Evolutionary conservation across 371 early-diverging fungal species (phyloP).

Genomic region (Mortierella sp.): DNA sequence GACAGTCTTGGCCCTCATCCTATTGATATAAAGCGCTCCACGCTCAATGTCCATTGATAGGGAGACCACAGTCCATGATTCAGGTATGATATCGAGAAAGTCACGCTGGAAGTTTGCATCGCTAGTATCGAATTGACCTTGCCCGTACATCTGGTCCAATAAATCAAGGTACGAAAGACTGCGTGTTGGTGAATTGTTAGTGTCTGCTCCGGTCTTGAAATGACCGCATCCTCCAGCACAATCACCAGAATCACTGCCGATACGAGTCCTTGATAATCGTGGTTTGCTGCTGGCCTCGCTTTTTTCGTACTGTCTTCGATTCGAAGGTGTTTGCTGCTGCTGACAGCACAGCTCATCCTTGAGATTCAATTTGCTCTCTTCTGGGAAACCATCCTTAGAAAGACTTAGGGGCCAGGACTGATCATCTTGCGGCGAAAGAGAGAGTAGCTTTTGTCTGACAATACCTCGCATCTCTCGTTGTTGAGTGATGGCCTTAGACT

Average conservation of each 20-base stretch:
- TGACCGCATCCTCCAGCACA: no score
- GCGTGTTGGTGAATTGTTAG: no score
- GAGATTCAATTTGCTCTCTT: no score
- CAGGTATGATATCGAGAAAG: conserved; percentile 68
- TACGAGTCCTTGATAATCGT: no score
- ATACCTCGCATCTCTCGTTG: conserved; percentile 66
- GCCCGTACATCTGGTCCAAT: conserved; percentile 52
- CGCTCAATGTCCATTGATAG: conserved; percentile 73
- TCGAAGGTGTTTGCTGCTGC: no score
- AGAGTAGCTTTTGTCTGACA: conserved; percentile 54
- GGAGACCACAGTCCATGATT: conserved; percentile 76
- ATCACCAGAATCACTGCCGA: no score
- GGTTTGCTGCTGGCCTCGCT: no score
- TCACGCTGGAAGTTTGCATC: conserved; percentile 57
- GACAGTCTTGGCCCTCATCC: conserved; percentile 57
- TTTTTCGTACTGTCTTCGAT: no score
- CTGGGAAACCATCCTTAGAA: neutral
- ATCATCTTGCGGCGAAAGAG: conserved; percentile 29
- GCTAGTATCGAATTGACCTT: conserved; percentile 47
- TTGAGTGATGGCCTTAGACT: conserved; percentile 60
- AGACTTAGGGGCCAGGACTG: conserved; percentile 53
- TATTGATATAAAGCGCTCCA: conserved; percentile 73
- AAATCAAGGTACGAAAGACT: conserved; percentile 28
- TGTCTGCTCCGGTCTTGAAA: no score
- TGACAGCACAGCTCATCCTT: no score